Evolutionary conservation across 164 flowering plant genomes (phyloP).

Genomic region (Platanus orientalis): DNA sequence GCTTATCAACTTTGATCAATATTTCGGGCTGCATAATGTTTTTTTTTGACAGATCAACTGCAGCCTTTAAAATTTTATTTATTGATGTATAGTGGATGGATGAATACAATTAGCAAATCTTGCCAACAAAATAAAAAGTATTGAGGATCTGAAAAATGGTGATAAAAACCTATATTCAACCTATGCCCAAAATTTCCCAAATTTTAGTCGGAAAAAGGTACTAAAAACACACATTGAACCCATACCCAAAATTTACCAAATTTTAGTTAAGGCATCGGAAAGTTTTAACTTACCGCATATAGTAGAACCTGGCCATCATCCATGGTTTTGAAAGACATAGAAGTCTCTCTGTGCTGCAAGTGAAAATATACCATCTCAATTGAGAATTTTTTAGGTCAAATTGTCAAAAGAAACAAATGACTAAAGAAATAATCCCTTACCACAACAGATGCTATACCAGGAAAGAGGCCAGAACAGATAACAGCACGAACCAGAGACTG

Average conservation of each 20-base stretch:
- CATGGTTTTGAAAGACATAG: slow-evolving; percentile 99
- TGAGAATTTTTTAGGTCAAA: not conserved
- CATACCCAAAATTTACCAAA: not conserved
- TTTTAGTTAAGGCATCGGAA: not conserved
- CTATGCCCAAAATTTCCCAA: too few species aligned
- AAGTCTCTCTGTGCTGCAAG: slow-evolving; percentile 88
- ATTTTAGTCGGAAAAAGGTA: not conserved
- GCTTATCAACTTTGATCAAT: too few species aligned
- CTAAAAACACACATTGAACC: not conserved
- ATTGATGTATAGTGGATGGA: too few species aligned
- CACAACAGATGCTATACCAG: slow-evolving; percentile 95
- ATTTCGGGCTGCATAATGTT: too few species aligned
- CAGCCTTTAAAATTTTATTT: too few species aligned
- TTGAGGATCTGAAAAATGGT: too few species aligned
- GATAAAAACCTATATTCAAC: too few species aligned
- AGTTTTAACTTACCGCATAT: slow-evolving; percentile 64
- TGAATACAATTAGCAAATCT: too few species aligned
- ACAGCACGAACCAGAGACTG: slow-evolving; percentile 92
- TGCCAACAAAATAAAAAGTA: too few species aligned
- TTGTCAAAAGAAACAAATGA: not conserved
- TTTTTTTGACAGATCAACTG: too few species aligned
- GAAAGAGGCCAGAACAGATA: slow-evolving; percentile 95
- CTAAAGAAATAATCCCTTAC: slow-evolving; percentile 35
- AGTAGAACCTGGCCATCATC: slow-evolving; percentile 94
- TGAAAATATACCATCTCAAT: slow-evolving; percentile 9